phyloP scores from a whole-genome alignment of 2,329 filamentous ascomycete species.

The Knufia petricola region DNA sequence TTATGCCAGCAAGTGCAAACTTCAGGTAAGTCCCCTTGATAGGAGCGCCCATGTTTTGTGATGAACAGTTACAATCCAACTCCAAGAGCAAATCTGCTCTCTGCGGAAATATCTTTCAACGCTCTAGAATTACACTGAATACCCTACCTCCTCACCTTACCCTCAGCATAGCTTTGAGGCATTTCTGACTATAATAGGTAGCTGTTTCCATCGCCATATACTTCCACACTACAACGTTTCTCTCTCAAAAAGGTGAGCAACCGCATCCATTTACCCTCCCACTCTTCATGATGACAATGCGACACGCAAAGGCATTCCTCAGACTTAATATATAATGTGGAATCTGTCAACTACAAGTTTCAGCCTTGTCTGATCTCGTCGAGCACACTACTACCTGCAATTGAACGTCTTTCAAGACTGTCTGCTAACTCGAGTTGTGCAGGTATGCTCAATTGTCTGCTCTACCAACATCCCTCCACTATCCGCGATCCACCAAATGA shows the following conservation, averaged over 20 bases:
- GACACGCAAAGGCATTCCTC: conserved; percentile 62
- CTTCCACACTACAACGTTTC: not conserved
- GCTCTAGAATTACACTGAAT: conserved; percentile 51
- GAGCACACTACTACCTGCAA: conserved; percentile 5
- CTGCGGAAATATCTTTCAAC: conserved; percentile 39
- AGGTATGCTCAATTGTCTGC: not conserved
- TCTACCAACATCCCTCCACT: conserved; percentile 16
- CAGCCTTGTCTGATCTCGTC: conserved; percentile 55
- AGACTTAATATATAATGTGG: conserved; percentile 55
- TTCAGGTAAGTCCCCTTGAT: not conserved
- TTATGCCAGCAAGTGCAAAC: not conserved
- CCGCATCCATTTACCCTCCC: conserved; percentile 1
- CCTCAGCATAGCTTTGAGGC: not conserved
- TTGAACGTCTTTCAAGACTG: not conserved
- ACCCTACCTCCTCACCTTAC: conserved; percentile 9
- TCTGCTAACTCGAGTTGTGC: not conserved
- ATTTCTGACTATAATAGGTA: conserved; percentile 6
- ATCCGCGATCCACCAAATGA: conserved; percentile 38
- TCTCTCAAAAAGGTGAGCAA: conserved; percentile 6
- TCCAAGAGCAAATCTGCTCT: conserved; percentile 39
- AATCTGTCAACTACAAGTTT: conserved; percentile 56
- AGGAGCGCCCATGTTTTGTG: not conserved
- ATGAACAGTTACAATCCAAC: conserved; percentile 43
- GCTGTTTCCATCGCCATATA: not conserved
- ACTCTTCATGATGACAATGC: conserved; percentile 51